Base-by-base conservation (phyloP, 768 basidiomycete species). In the Rhizopogon rudus region DNA sequence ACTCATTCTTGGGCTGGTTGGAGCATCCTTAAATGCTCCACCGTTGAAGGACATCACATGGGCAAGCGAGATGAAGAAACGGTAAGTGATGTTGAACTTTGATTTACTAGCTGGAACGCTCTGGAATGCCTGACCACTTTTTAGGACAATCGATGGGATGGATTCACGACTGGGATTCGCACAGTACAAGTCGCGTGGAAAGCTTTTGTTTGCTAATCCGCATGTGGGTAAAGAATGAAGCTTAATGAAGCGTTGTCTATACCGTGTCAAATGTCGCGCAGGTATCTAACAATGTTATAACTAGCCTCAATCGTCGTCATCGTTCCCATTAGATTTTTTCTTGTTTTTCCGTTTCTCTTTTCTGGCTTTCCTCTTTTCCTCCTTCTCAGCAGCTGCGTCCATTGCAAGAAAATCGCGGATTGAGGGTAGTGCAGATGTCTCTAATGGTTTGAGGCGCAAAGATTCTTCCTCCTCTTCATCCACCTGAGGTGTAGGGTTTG, bases 41-140 rank as follows among this genome's bases (percentile, higher is more conserved):
- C 67, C 76, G 33, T 71, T 93, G 35, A 90, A 86, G 61, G 88
- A 92, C 63, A 89, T 93, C 56, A 87, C 87, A 35, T 94, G 91
- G 92, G 81, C 89, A 16, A 91, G 88, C 61, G 91, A 95, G 71
- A 93, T 93, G 91, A 81, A 80, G 62, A 85, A 80, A 65, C 79
- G 86, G 91, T 91, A 61, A 61, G 82, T 70, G 16, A 31, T 6
- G 6, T 41, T 31, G n/a, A 9, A n/a, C 48, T 53, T 40, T 35
- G 45, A 0, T 28, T 3, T 45, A 50, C 20, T 22, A 5, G 29
- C 28, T 54, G 40, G 35, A 14, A 37, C 31, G 28, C 17, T 29
- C 20, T 54, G 40, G 40, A 14, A 37, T 33, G 31, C 17, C 25
- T n/a, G 20, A 45, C 53, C 40, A 17, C 7, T 54, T 57, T 40